A percentile compares a stretch with the other conserved stretches of the same genome.
These are phyloP conservation scores for Trichoderma guizhouense DNA, from an alignment of 2,329 filamentous ascomycete genomes.

Conservation along the genomic window DNA sequence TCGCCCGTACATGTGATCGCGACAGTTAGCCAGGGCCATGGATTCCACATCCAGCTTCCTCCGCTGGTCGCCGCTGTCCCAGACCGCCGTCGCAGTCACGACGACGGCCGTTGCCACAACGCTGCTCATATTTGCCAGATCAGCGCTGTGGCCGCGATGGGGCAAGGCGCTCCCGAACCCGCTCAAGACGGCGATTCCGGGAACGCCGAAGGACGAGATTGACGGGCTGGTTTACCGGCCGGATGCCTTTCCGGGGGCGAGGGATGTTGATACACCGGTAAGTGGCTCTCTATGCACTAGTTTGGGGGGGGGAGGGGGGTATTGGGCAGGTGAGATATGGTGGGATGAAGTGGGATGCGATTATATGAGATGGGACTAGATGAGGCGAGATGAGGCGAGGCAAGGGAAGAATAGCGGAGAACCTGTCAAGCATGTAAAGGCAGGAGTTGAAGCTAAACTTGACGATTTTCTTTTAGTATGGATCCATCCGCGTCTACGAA, in stretches of 20 bases:
- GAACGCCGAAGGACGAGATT: constrained; percentile 36
- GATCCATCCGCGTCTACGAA: constrained; percentile 75
- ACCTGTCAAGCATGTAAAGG: not conserved
- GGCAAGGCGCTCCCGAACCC: constrained; percentile 43
- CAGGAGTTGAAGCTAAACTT: constrained; percentile 10
- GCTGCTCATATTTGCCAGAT: constrained; percentile 34
- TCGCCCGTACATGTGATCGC: not conserved
- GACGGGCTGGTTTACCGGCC: constrained; percentile 55
- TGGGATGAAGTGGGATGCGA: not conserved
- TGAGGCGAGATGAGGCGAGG: not conserved
- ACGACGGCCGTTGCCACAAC: constrained; percentile 41
- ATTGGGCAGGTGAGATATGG: not conserved
- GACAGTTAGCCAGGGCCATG: constrained; percentile 24
- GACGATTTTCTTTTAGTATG: constrained; percentile 49
- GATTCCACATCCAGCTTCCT: constrained; percentile 28
- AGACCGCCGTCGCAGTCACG: constrained; percentile 33
- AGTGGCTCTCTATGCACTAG: constrained; percentile 23
- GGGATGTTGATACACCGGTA: constrained; percentile 68
- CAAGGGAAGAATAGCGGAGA: not conserved
- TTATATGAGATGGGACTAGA: not conserved
- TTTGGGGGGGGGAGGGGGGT: not conserved
- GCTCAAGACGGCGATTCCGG: constrained; percentile 39
- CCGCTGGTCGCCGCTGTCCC: constrained; percentile 18
- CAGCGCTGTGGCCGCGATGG: constrained; percentile 40
- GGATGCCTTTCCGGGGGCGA: constrained; percentile 66